Evolutionary conservation across 2,329 filamentous ascomycete genomes (phyloP), one percentile per base, ranked within the genome.

Genomic region (Xylaria polymorpha): DNA sequence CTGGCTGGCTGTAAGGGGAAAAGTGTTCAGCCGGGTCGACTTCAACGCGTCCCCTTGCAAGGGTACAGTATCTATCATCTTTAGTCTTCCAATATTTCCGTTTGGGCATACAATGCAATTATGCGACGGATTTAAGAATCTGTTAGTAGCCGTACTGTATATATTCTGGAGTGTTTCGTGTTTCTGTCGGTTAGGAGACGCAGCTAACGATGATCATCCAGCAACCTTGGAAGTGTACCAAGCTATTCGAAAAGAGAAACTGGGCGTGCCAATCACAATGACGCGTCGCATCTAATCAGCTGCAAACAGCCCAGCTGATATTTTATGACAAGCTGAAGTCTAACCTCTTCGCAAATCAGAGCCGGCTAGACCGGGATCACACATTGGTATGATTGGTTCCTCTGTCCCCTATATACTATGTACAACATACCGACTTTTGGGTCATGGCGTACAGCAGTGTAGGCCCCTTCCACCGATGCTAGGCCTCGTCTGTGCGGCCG

Each of bases 11-110:
- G 14, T 18, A 53, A 32, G 50, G 29, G 69, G 69, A 69, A 67
- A 46, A 71, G 69, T 53, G 67, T 67, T 71, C 48, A 65, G 25
- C 64, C 69, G 69, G 62, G n/a, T 48, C 61, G 64, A 65, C 12
- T 32, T 20, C 22, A 18, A 29, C 25, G 61, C 64, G 22, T 44
- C 53, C 50, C 64, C 61, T 20, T 41, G 22, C 56, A 12, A 44
- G 39, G 37, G 43, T n/a, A n/a, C n/a, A n/a, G n/a, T n/a, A n/a
- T n/a, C 37, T 56, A 46, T 62, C 14, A 53, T 29, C 29, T 9
- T 55, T 32, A 51, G 18, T n/a, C n/a, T 51, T 43, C 46, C 55
- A 44, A 43, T 37, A 48, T 58, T 68, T 56, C 48, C 29, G 25
- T 55, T 62, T 55, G 32, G 15, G 15, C 50, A 59, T 66, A 51